Evolutionary conservation across 176 grass and related monocot species (phyloP), one percentile per base, ranked within the genome.

Genomic region (Triticum turgidum): DNA sequence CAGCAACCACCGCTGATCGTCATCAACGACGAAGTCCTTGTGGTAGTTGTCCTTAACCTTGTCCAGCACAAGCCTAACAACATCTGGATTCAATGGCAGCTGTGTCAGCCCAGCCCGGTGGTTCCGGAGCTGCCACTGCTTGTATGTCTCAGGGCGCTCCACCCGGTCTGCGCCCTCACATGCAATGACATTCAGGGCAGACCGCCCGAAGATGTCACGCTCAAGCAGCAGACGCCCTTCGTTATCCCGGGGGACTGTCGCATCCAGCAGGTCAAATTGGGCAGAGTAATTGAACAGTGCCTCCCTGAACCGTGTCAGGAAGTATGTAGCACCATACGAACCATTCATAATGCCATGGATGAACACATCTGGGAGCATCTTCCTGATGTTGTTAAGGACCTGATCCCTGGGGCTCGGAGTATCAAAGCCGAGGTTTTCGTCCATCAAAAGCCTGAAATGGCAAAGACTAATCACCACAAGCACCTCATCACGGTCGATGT

Each of bases 321-420:
- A 89, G 81, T 56, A 90, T 0, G 90, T 81, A 17, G 80, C 71
- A 13, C 69, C 81, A 13, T 78, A 81, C 0, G 69, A 69, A 58
- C 91, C 91, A 38, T 84, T 92, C 5, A 92, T 7, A 6, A 90
- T 58, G 18, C 91, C 82, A 11, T 92, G 88, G 42, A 92, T 78
- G 64, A 92, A 90, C 41, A 92, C 81, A 9, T 91, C 84, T 0
- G 88, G 93, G 7, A 77, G 87, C 78, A 82, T 80, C 77, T 59
- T 33, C 20, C 90, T 80, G 32, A 92, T 81, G 29, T 73, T 92
- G 69, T 15, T 18, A 3, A 92, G 87, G 21, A 87, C 87, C 69
- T 35, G 66, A 27, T 75, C 81, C 70, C 87, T 75, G 8, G 88
- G 88, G 77, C 88, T 92, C 5, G 32, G 62, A 8, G 80, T 42